Evolutionary conservation across 2,329 filamentous ascomycete species (phyloP).

Genomic region (Hypoxylon sp.): DNA sequence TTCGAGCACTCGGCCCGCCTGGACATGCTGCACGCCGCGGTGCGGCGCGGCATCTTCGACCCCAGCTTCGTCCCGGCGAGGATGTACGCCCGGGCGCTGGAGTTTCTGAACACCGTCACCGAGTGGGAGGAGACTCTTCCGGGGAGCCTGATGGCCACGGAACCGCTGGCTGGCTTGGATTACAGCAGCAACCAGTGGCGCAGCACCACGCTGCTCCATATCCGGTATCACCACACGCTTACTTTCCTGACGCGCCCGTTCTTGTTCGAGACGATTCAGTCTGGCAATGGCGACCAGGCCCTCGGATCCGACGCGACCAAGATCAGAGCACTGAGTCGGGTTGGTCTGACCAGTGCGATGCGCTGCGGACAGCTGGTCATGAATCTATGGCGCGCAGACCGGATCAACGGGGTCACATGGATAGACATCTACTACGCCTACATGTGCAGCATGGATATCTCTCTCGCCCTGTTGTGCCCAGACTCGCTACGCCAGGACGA

Average conservation of each 20-base stretch:
- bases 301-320: slow-evolving; percentile 33
- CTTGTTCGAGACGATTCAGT: slow-evolving; percentile 37
- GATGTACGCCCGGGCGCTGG: slow-evolving; percentile 33
- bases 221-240: slow-evolving; percentile 43
- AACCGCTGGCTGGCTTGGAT: slow-evolving; percentile 16
- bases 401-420: slow-evolving; percentile 38
- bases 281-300: slow-evolving; percentile 8
- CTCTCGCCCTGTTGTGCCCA: slow-evolving; percentile 36
- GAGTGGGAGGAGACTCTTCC: slow-evolving; percentile 38
- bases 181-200: slow-evolving; percentile 36
- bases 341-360: slow-evolving; percentile 39
- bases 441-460: slow-evolving; percentile 36
- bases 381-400: slow-evolving; percentile 31
- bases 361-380: slow-evolving; percentile 34
- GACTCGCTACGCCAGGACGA: slow-evolving; percentile 22
- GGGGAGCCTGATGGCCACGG: slow-evolving; percentile 17
- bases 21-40: slow-evolving; percentile 39
- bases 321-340: slow-evolving; percentile 28
- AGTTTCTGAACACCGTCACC: slow-evolving; percentile 34
- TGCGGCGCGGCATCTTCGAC: slow-evolving; percentile 44
- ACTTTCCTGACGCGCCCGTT: slow-evolving; percentile 44
- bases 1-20: slow-evolving; percentile 37
- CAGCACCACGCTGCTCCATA: slow-evolving; percentile 39
- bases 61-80: slow-evolving; percentile 23
- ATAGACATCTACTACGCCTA: slow-evolving; percentile 40